phyloP scores from a whole-genome alignment of 106 monocot genomes.

The Dendrobium chrysotoxum region DNA sequence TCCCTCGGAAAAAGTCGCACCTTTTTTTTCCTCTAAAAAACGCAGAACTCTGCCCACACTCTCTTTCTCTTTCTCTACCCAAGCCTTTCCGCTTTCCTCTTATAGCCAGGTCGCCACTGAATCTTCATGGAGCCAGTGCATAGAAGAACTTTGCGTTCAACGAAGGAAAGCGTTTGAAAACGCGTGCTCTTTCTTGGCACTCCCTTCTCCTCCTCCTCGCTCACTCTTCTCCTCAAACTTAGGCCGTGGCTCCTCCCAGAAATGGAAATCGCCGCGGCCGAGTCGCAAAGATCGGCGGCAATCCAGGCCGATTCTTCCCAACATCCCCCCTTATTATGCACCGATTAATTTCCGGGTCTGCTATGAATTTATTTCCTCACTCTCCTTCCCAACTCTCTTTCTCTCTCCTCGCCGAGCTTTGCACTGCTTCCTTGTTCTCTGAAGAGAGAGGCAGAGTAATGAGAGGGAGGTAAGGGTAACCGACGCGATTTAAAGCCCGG shows the following conservation, averaged over 20 bases:
- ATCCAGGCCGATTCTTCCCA: slow-evolving; percentile 16
- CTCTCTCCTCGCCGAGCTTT: slow-evolving; percentile 4
- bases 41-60: not conserved
- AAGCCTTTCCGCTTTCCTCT: not conserved
- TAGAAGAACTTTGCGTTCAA: not conserved
- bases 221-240: slow-evolving; percentile 8
- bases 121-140: slow-evolving; percentile 1
- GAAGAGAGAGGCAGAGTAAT: not conserved
- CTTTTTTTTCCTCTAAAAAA: not conserved
- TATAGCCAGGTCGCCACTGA: not conserved
- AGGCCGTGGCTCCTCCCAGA: slow-evolving; percentile 4
- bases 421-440: slow-evolving; percentile 13
- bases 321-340: slow-evolving; percentile 17
- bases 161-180: not conserved
- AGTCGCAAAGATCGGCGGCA: slow-evolving; percentile 20
- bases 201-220: not conserved
- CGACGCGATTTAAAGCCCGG: slow-evolving; percentile 15
- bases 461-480: slow-evolving; percentile 12
- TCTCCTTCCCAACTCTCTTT: not conserved
- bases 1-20: not conserved
- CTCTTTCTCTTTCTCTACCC: slow-evolving; percentile 10
- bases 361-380: slow-evolving; percentile 11
- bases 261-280: slow-evolving; percentile 7
- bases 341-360: slow-evolving; percentile 13
- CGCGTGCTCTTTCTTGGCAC: not conserved